A percentile compares a stretch with the other conserved stretches of the same genome.
phyloP scores from a whole-genome alignment of 495 filamentous ascomycete genomes.

The Aspergillus kassunensis region DNA sequence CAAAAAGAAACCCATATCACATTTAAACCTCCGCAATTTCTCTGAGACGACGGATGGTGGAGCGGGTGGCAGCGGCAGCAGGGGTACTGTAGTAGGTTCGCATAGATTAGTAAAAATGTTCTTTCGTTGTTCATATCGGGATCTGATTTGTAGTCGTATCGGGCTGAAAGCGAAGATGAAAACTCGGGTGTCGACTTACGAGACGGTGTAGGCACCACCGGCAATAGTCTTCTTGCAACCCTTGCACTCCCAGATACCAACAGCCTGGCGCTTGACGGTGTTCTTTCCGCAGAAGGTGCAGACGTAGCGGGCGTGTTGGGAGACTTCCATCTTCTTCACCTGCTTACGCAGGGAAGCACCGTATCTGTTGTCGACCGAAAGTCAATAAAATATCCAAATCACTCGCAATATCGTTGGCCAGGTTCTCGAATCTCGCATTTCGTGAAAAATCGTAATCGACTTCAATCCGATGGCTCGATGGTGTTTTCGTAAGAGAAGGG shows the following conservation, averaged over 20 bases:
- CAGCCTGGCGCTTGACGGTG: slow-evolving; percentile 84
- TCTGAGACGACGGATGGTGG: slow-evolving; percentile 93
- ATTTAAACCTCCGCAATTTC: slow-evolving; percentile 95
- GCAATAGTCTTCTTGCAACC: slow-evolving; percentile 91
- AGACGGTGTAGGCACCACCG: slow-evolving; percentile 93
- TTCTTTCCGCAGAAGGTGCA: slow-evolving; percentile 94
- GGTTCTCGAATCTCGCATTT: slow-evolving; percentile 9
- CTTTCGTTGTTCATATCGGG: not conserved
- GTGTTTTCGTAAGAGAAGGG: slow-evolving; percentile 19
- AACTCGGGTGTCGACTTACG: slow-evolving; percentile 59
- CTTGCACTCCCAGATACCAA: slow-evolving; percentile 97
- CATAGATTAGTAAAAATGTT: slow-evolving; percentile 21
- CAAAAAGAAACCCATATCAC: slow-evolving; percentile 43
- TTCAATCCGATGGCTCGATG: slow-evolving; percentile 15
- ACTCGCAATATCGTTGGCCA: slow-evolving; percentile 9
- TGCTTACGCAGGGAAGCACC: slow-evolving; percentile 99
- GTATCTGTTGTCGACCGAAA: slow-evolving; percentile 57
- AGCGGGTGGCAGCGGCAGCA: slow-evolving; percentile 92
- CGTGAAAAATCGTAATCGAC: slow-evolving; percentile 21
- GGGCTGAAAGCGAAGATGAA: not conserved
- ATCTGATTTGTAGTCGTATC: not conserved
- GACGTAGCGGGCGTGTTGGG: slow-evolving; percentile 88
- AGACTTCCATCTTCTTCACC: slow-evolving; percentile 99
- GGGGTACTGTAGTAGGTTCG: slow-evolving; percentile 64
- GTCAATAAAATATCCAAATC: slow-evolving; percentile 29